Evolutionary conservation across 768 basidiomycete species (phyloP), one percentile per base, ranked within the genome.

Genomic region (Sistotremastrum niveocremeum): DNA sequence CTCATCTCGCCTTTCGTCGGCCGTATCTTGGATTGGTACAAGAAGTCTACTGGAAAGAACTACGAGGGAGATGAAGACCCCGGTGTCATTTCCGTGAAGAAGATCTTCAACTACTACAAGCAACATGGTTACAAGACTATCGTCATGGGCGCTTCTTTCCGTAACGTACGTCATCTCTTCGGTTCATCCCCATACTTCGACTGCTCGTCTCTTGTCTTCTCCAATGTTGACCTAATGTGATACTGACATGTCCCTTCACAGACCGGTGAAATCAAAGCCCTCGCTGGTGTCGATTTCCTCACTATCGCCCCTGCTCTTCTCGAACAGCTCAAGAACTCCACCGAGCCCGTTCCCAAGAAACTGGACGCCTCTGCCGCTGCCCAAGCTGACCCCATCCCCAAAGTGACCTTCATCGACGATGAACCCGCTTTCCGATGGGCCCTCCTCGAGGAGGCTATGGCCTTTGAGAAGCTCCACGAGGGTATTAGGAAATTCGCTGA

Each of bases 71-170:
- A 87, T 52, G 77, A 81, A 40, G 94, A 98, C 71, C 94, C 94
- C 7, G 94, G 95, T 71, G 95, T 99, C 56, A 65, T 79, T 64
- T 91, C 87, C 37, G 95, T 99, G 51, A 83, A 87, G 72, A 84
- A 76, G 68, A 99, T 99, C 72, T 99, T 83, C 80, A 87, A 94
- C 74, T 98, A 91, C 67, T 99, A 99, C 79, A 98, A 97, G 76
- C 91, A 95, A 63, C 78, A 98, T 68, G 75, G 77, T 49, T 98
- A 99, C 78, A 88, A 91, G 59, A 99, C 95, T 56, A 97, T 99
- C 66, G 94, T 98, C 64, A 97, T 98, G 95, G 95, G 94, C 61
- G 95, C 95, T 49, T 94, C 90, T 33, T 97, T 99, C 91, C 86
- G 95, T 62, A 98, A 97, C 73, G 82, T 91, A 55, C 48, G 84